Evolutionary conservation across 179 eudicot genomes (phyloP).

Genomic region (Corrigiola litoralis): DNA sequence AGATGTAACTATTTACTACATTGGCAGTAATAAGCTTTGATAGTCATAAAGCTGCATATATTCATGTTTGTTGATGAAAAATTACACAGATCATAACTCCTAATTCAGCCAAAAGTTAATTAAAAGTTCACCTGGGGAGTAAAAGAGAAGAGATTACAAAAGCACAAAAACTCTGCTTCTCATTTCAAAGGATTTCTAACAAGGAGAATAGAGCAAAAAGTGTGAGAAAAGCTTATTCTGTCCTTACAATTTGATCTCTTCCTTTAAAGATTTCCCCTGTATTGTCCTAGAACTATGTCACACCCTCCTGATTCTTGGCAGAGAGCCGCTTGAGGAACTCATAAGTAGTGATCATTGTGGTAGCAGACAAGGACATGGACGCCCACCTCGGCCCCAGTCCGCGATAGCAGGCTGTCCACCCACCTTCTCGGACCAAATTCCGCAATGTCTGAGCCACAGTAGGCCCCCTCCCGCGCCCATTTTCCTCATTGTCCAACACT

Average conservation of each 20-base stretch:
- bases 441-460: constrained; percentile 51
- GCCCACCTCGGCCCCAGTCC: constrained; percentile 74
- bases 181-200: constrained; percentile 8
- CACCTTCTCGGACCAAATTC: constrained; percentile 63
- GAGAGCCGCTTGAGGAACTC: constrained; percentile 73
- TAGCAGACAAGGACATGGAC: constrained; percentile 77
- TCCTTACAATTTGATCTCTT: constrained; percentile 15
- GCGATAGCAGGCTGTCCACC: constrained; percentile 67
- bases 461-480: constrained; percentile 36
- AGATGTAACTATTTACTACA: too few species aligned
- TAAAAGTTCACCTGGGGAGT: too few species aligned
- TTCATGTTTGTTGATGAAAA: constrained; percentile 1
- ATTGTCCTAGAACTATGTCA: constrained; percentile 23
- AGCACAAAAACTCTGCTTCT: neutral
- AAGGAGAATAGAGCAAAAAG: constrained; percentile 2
- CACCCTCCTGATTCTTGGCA: constrained; percentile 48
- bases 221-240: neutral
- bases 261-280: neutral
- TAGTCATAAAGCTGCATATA: neutral
- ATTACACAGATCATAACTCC: constrained; percentile 16
- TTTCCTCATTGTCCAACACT: constrained; percentile 55
- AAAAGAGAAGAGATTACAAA: too few species aligned
- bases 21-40: neutral
- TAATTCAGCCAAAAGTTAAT: neutral
- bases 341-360: constrained; percentile 80